These are phyloP conservation scores for Jacaranda mimosifolia DNA, from an alignment of 257 asterid genomes.

Conservation along the genomic window DNA sequence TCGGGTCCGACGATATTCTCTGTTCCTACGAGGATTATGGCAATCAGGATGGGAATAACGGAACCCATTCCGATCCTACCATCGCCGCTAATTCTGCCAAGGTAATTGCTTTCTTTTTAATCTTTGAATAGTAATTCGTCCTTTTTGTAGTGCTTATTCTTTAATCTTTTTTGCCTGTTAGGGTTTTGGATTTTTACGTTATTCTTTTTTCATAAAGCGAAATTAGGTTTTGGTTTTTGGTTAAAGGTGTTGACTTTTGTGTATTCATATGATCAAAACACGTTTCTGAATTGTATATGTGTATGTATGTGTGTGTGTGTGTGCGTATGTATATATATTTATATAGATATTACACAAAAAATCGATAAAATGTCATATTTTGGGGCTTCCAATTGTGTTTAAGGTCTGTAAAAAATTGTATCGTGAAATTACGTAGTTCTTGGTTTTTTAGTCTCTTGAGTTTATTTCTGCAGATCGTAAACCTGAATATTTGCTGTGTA, in stretches of 20 bases:
- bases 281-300: not conserved
- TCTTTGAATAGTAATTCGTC: not conserved
- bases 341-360: too few species aligned
- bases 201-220: not conserved
- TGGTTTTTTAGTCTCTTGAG: constrained; percentile 12
- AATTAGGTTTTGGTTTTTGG: constrained; percentile 38
- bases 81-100: constrained; percentile 44
- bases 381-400: not conserved
- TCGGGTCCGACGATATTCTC: constrained; percentile 84
- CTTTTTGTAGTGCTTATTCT: not conserved
- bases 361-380: not conserved
- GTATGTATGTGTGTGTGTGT: not conserved
- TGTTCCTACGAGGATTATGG: constrained; percentile 82
- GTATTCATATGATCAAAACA: constrained; percentile 23
- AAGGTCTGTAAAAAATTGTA: not conserved
- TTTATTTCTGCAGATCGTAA: not conserved
- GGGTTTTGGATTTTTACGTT: constrained; percentile 11
- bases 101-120: constrained; percentile 38
- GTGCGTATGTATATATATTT: too few species aligned
- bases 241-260: constrained; percentile 39
- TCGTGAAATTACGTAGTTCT: not conserved
- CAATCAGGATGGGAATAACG: constrained; percentile 67
- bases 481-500: not conserved
- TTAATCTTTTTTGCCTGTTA: not conserved
- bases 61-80: constrained; percentile 67